Evolutionary conservation across 345 rosid genomes (phyloP).

Genomic region (Lepidium sativum): DNA sequence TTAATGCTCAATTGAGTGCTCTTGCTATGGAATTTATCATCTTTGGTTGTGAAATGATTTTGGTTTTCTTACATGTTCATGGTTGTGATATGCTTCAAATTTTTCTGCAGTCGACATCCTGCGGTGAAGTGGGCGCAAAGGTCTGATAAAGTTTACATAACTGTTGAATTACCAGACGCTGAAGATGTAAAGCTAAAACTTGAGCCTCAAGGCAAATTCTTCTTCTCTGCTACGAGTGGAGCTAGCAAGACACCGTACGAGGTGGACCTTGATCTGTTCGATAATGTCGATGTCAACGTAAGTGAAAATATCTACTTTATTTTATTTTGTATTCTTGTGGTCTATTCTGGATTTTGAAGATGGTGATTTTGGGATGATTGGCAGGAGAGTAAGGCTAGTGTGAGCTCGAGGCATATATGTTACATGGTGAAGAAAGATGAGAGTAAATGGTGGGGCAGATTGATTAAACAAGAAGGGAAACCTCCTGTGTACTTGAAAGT

Average conservation of each 20-base stretch:
- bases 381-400: constrained; percentile 48
- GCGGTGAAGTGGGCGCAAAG: constrained; percentile 57
- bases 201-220: constrained; percentile 49
- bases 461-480: constrained; percentile 38
- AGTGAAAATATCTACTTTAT: not conserved
- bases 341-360: not conserved
- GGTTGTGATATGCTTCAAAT: not conserved
- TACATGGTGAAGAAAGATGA: constrained; percentile 45
- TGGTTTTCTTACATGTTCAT: not conserved
- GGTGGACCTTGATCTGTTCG: constrained; percentile 38
- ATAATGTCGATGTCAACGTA: constrained; percentile 44
- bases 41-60: too few relatives aligned
- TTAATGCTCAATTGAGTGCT: not conserved
- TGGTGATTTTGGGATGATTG: not conserved
- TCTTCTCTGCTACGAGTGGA: constrained; percentile 47
- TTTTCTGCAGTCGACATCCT: constrained; percentile 48
- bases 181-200: constrained; percentile 46
- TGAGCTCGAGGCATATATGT: constrained; percentile 36
- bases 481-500: constrained; percentile 44
- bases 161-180: constrained; percentile 47
- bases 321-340: not conserved
- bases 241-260: constrained; percentile 37
- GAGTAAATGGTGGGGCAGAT: constrained; percentile 51
- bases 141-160: constrained; percentile 40
- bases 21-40: not conserved